Evolutionary conservation across 768 basidiomycete genomes (phyloP), one percentile per base, ranked within the genome.

Genomic region (Lyophyllum atratum): DNA sequence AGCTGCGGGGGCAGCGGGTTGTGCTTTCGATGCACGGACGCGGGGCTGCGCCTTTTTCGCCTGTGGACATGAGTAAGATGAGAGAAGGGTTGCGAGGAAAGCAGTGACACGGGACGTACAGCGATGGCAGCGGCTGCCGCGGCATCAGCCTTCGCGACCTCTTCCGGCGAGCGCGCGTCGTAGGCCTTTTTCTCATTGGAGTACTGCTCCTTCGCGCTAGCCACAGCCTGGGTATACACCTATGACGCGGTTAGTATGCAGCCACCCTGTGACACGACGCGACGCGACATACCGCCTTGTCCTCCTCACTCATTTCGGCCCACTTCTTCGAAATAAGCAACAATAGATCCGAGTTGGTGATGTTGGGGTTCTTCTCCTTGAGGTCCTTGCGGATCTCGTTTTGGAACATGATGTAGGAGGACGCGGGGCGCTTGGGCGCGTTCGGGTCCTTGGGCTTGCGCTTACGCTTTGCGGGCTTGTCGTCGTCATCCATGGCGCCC

Each of bases 351-450:
- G 81, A 69, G 68, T 97, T 87, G 34, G 80, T 72, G 56, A 93
- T 71, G 9, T 76, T 72, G 10, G 91, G 89, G 69, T 90, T 74
- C 63, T 80, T 72, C 37, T 78, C 76, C 76, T 88, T 86, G 63
- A 95, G 79, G 55, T 84, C 78, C 57, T 83, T 83, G 69, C 94
- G 89, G 52, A 94, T 80, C 14, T 91, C 90, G 69, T 96, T 97
- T 76, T 98, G 96, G 81, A 90, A 98, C 63, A 95, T 76, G 66
- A 98, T 85, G 75, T 96, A 98, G 19, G 94, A 93, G 7, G 92
- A 92, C 14, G 93, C 82, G 25, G 96, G 95, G 9, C 93, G 87
- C 70, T 95, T 97, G 29, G 96, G 96, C 56, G 94, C 94, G 72
- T 95, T 90, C 19, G 95, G 94, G 66, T 98, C 95, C 72, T 88